Percentiles rank a stretch among this genome's conserved stretches.
These are phyloP conservation scores for Leccinum uliginosum DNA, from an alignment of 768 basidiomycete genomes.

Conservation along the genomic window DNA sequence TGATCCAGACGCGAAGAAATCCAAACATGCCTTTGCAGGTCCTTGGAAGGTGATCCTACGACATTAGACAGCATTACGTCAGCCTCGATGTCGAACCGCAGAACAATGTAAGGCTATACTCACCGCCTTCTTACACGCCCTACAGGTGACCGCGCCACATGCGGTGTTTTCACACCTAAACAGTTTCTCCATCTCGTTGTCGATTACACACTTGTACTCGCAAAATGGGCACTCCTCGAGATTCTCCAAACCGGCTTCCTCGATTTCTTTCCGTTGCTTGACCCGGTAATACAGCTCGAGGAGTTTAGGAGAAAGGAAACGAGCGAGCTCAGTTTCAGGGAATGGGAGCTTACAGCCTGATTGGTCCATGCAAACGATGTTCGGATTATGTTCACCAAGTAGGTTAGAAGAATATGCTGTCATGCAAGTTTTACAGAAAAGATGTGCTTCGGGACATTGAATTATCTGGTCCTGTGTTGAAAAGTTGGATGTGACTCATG, in stretches of 20 bases:
- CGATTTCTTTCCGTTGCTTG: conserved; percentile 74
- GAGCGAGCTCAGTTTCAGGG: conserved; percentile 60
- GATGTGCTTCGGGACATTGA: conserved; percentile 85
- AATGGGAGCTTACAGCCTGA: conserved; percentile 69
- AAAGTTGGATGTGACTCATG: neutral
- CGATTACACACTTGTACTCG: conserved; percentile 80
- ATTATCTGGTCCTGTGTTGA: conserved; percentile 68
- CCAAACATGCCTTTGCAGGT: conserved; percentile 59
- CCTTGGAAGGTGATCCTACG: conserved; percentile 76
- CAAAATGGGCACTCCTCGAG: conserved; percentile 91
- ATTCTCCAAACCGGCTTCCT: conserved; percentile 70
- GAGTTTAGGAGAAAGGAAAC: conserved; percentile 64
- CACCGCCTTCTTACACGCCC: conserved; percentile 71
- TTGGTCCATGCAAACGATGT: conserved; percentile 79
- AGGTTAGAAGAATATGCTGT: conserved; percentile 61
- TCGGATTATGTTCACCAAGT: conserved; percentile 58
- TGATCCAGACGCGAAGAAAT: neutral
- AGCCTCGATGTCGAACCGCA: neutral
- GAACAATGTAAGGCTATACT: conserved; percentile 18
- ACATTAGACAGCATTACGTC: neutral
- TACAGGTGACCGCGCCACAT: conserved; percentile 74
- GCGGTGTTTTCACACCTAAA: conserved; percentile 54
- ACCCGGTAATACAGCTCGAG: conserved; percentile 69
- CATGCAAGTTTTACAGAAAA: conserved; percentile 79
- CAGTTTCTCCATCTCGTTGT: conserved; percentile 60